Evolutionary conservation across 2,329 filamentous ascomycete genomes (phyloP).

Genomic region (Arthroderma sp.): DNA sequence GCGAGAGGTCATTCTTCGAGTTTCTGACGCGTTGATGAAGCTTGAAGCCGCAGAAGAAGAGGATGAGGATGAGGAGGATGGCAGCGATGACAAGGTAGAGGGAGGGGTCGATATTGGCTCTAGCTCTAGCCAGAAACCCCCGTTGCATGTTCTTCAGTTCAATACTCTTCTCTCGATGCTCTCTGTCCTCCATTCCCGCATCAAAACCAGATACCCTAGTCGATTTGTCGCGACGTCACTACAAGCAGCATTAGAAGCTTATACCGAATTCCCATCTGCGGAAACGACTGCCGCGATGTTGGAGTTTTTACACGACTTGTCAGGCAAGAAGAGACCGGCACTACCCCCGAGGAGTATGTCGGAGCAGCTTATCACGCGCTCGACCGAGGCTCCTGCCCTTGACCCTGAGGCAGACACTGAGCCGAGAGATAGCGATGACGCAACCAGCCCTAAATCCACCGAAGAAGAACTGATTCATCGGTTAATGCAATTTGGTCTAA

Average conservation of each 20-base stretch:
- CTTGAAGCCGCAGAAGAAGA: conserved; percentile 36
- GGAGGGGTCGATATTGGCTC: conserved; percentile 6
- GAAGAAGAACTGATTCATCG: conserved; percentile 40
- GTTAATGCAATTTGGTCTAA: conserved; percentile 49
- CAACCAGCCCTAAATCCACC: conserved; percentile 17
- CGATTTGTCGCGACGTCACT: conserved; percentile 52
- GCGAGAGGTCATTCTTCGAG: conserved; percentile 50
- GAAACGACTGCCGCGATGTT: conserved; percentile 46
- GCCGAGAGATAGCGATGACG: conserved; percentile 17
- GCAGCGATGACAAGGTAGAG: conserved; percentile 10
- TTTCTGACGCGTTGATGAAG: conserved; percentile 47
- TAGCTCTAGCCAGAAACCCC: conserved; percentile 6
- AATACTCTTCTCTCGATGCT: conserved; percentile 38
- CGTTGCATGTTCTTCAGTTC: conserved; percentile 26
- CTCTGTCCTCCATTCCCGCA: conserved; percentile 44
- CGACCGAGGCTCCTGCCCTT: conserved; percentile 29
- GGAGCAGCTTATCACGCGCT: conserved; percentile 27
- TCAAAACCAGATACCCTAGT: conserved; percentile 52
- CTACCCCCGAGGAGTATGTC: conserved; percentile 47
- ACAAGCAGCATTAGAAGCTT: conserved; percentile 47
- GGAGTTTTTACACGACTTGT: conserved; percentile 44
- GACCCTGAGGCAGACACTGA: conserved; percentile 46
- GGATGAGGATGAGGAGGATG: conserved; percentile 20
- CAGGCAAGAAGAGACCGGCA: conserved; percentile 44
- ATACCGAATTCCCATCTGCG: conserved; percentile 42